phyloP scores from a whole-genome alignment of 1,284 basidiomycete genomes.

The Coniferiporia sulphurascens region DNA sequence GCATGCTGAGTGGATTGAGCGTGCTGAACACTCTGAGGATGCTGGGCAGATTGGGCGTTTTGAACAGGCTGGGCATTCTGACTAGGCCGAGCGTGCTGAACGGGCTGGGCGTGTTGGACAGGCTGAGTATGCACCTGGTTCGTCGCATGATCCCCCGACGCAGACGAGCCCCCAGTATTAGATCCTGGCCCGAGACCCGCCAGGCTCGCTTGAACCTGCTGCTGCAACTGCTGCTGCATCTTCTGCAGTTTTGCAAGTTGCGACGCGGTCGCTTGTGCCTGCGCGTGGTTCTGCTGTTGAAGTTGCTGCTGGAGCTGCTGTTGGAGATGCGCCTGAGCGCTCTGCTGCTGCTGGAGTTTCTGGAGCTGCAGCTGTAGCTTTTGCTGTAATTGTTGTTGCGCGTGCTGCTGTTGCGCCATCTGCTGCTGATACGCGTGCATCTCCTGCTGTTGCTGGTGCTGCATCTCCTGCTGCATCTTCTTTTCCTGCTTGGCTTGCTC shows the following conservation, averaged over 20 bases:
- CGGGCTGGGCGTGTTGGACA: too few species aligned
- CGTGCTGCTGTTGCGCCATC: background rate
- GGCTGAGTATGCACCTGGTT: background rate
- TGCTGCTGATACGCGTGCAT: background rate
- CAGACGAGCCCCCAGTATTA: too few species aligned
- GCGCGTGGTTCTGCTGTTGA: background rate
- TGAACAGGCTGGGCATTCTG: too few species aligned
- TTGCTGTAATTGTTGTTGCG: background rate
- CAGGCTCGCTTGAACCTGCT: background rate
- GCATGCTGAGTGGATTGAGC: too few species aligned
- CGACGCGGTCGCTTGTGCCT: background rate
- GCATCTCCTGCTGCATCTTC: background rate
- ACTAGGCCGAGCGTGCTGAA: too few species aligned
- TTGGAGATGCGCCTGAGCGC: background rate
- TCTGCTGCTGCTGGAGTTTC: background rate
- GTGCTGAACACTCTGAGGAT: too few species aligned
- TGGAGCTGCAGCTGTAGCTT: background rate
- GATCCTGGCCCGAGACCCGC: too few species aligned
- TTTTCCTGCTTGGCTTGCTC: background rate
- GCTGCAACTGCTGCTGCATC: background rate
- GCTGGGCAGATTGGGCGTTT: too few species aligned
- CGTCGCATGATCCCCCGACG: background rate
- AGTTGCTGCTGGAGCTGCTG: background rate
- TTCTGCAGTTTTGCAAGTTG: background rate
- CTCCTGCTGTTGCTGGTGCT: background rate